These are phyloP conservation scores for Gracilaria gracilis DNA, from an alignment of 23 red algal species.

Conservation along the genomic window DNA sequence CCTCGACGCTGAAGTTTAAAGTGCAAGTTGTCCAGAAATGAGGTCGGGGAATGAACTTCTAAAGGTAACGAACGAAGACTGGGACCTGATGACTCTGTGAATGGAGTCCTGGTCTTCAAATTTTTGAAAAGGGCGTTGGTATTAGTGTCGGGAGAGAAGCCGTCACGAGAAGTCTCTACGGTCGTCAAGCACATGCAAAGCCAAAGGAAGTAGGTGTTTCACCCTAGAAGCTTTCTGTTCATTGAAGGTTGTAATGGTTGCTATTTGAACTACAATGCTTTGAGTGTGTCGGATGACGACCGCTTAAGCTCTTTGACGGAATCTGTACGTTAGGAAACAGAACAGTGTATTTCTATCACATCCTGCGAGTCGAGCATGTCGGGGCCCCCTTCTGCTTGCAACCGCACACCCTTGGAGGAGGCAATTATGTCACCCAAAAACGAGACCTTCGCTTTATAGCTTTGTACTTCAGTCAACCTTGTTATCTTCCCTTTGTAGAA, in stretches of 20 bases:
- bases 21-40: too few relatives aligned
- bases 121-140: background rate
- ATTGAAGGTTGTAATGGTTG: background rate
- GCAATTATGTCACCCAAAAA: background rate
- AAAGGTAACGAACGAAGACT: background rate
- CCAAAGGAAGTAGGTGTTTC: background rate
- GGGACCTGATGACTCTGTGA: background rate
- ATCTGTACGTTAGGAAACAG: background rate
- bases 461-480: conserved; percentile 1
- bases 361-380: background rate
- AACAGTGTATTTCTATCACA: background rate
- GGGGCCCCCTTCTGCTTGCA: background rate
- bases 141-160: background rate
- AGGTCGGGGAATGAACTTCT: too few relatives aligned
- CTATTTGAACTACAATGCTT: background rate
- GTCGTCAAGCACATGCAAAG: background rate
- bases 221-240: background rate
- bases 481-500: background rate
- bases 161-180: background rate
- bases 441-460: background rate
- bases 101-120: background rate
- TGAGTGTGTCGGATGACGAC: background rate
- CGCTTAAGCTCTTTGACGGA: background rate
- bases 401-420: background rate
- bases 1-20: too few relatives aligned